Evolutionary conservation across 2,329 filamentous ascomycete species (phyloP), one percentile per base, ranked within the genome.

Genomic region (Claviceps cyperi): DNA sequence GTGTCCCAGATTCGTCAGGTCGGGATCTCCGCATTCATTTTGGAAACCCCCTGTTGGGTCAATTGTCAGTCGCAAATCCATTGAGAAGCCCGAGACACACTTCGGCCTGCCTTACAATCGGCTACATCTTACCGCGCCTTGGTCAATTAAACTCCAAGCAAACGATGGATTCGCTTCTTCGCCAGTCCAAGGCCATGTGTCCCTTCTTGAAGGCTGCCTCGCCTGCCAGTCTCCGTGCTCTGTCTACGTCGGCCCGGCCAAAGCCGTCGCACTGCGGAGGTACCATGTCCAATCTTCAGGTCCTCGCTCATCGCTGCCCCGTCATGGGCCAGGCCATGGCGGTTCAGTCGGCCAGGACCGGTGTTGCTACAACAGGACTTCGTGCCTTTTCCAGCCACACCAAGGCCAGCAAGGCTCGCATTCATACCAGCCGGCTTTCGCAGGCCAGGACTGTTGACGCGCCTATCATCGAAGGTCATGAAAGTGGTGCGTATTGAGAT

Each of bases 261-360:
- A 78, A 80, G 65, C 75, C 64, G 38, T 85, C 84, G 49, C 84
- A 83, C 51, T 86, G 89, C 61, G 91, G 90, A 58, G 88, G 90
- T 62, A 88, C 87, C 69, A 95, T 97, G 81, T 95, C 89, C 63
- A 97, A 95, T 72, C 78, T 98, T 61, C 92, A 97, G 74, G 81
- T 92, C 58, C 81, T 94, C 63, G 92, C 88, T 61, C 84, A 89
- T 64, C 88, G 91, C 67, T 98, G 92, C 78, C 92, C 92, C 52
- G 84, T 98, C 68, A 98, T 98, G 92, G 91, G 90, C 68, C 94
- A 96, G 77, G 92, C 92, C 41, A 80, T 98, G 66, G 86, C 88
- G 54, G 83, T 96, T 39, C 91, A 96, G 75, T 78, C 78, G 44
- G 75, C 79, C 55, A 75, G 76, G 62, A 65, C 72, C 47, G 69